Evolutionary conservation across 2,329 filamentous ascomycete genomes (phyloP).

Genomic region (Onygena corvina): DNA sequence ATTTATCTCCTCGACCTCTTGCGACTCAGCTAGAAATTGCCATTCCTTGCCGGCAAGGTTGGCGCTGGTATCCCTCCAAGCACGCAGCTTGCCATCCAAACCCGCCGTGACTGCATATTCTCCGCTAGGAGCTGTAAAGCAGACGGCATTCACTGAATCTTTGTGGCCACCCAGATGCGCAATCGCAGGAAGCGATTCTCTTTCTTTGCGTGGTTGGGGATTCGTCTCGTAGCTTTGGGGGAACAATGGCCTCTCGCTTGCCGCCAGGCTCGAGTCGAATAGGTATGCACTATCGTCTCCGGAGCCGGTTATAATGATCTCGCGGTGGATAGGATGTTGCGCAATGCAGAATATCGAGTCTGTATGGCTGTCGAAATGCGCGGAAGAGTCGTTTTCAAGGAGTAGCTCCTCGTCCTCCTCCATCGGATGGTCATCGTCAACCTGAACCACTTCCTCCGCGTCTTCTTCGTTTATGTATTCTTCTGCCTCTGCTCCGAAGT

Average conservation of each 20-base stretch:
- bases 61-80: conserved; percentile 46
- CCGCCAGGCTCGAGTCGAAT: conserved; percentile 58
- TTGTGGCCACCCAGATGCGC: conserved; percentile 77
- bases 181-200: conserved; percentile 51
- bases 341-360: conserved; percentile 93
- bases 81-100: conserved; percentile 69
- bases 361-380: conserved; percentile 80
- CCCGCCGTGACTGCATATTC: conserved; percentile 79
- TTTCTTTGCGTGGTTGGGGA: conserved; percentile 46
- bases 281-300: conserved; percentile 78
- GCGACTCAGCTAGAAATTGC: conserved; percentile 61
- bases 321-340: conserved; percentile 68
- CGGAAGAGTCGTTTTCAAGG: conserved; percentile 82
- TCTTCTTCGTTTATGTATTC: conserved; percentile 68
- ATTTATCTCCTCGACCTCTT: conserved; percentile 91
- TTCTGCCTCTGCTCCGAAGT: conserved; percentile 38
- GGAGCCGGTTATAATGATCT: conserved; percentile 77
- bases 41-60: conserved; percentile 42
- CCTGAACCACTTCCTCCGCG: conserved; percentile 62
- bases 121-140: conserved; percentile 71
- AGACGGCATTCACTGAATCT: conserved; percentile 77
- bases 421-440: conserved; percentile 55
- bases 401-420: conserved; percentile 55
- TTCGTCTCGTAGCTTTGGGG: conserved; percentile 62
- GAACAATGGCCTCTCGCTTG: conserved; percentile 51